A percentile compares a stretch with the other conserved stretches of the same genome.
phyloP scores from a whole-genome alignment of 176 grass and related monocot genomes.

The Pontederia crassipes region DNA sequence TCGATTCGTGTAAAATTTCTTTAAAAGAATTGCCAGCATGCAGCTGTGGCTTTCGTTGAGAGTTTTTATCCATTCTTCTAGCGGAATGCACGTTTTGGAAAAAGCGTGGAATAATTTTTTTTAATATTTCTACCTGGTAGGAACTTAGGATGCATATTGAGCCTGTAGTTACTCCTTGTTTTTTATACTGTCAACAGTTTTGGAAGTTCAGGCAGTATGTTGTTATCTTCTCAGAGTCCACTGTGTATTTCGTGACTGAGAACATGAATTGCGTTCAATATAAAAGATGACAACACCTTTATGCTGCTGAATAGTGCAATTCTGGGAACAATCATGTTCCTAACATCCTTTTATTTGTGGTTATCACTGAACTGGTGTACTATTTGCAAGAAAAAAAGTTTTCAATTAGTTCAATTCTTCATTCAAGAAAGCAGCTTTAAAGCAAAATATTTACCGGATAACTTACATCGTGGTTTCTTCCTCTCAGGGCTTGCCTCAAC shows the following conservation, averaged over 20 bases:
- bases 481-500: conserved; percentile 41
- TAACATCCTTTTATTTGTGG: background rate
- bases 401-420: background rate
- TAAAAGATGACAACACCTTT: background rate
- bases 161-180: too few species aligned
- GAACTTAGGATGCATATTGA: background rate
- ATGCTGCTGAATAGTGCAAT: background rate
- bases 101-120: too few species aligned
- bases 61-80: too few species aligned
- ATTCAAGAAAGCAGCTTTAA: background rate
- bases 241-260: background rate
- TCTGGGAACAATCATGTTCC: background rate
- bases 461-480: conserved; percentile 4
- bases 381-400: background rate
- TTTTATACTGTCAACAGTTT: background rate
- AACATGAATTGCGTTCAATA: background rate
- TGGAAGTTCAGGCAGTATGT: background rate
- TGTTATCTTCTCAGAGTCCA: background rate
- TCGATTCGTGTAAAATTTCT: too few species aligned
- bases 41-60: too few species aligned
- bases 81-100: too few species aligned
- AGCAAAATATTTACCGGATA: background rate
- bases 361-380: too few species aligned
- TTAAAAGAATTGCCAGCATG: too few species aligned
- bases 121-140: too few species aligned